Conservation (phyloP, 345 rosid species). For the Murraya koenigii region DNA sequence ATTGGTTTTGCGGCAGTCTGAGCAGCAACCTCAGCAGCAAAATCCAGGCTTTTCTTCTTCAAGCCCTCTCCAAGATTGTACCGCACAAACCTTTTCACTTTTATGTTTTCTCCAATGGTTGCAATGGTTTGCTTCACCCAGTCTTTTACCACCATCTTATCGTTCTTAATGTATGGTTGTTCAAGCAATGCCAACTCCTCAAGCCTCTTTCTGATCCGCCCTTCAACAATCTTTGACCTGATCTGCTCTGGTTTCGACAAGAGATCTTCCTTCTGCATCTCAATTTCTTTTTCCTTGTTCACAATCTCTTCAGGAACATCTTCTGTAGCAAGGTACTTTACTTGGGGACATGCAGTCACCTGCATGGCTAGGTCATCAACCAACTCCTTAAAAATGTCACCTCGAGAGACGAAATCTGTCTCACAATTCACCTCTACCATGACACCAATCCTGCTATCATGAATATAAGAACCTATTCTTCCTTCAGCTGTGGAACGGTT, state of each 20-base stretch:
- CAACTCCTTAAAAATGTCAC: constrained; percentile 89
- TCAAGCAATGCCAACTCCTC: constrained; percentile 88
- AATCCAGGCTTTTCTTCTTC: constrained; percentile 90
- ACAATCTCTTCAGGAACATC: constrained; percentile 80
- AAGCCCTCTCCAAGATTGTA: constrained; percentile 93
- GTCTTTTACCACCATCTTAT: constrained; percentile 84
- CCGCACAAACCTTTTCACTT: constrained; percentile 79
- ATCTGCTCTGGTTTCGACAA: constrained; percentile 88
- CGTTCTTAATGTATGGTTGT: constrained; percentile 91
- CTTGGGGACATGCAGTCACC: constrained; percentile 96
- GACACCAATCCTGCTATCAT: constrained; percentile 93
- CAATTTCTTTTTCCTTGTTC: constrained; percentile 82
- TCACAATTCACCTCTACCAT: constrained; percentile 92
- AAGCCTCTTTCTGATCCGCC: constrained; percentile 84
- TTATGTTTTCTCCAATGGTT: constrained; percentile 89
- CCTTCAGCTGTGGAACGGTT: constrained; percentile 92
- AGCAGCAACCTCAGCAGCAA: constrained; percentile 96
- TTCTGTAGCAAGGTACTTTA: constrained; percentile 71
- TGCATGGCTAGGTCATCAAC: constrained; percentile 96
- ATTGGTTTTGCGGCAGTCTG: constrained; percentile 70
- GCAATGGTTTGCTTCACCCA: constrained; percentile 88
- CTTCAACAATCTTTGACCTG: constrained; percentile 85
- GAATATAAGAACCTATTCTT: constrained; percentile 90
- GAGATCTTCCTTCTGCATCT: constrained; percentile 97
- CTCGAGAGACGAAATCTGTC: constrained; percentile 95